These are phyloP conservation scores for Nothophytophthora sp. DNA, from an alignment of 352 stramenopile species.

Conservation along the genomic window DNA sequence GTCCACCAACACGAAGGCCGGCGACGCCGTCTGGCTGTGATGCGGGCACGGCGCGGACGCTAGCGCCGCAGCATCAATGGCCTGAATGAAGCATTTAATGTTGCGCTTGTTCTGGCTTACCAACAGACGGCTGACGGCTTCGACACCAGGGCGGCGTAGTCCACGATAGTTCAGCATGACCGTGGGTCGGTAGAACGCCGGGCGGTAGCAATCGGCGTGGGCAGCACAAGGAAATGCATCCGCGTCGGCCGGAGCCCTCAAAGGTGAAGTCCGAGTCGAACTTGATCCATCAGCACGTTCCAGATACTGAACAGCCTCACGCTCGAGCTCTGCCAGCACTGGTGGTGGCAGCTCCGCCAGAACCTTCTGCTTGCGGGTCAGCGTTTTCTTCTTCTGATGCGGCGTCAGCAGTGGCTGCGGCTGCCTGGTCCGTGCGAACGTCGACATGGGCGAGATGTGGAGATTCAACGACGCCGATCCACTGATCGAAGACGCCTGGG, in stretches of 20 bases:
- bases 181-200: slow-evolving; percentile 48
- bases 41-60: slow-evolving; percentile 13
- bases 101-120: slow-evolving; percentile 68
- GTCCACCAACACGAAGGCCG: slow-evolving; percentile 44
- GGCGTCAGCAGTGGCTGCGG: background rate
- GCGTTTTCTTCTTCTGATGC: slow-evolving; percentile 23
- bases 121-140: slow-evolving; percentile 47
- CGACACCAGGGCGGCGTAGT: slow-evolving; percentile 32
- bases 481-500: slow-evolving; percentile 9
- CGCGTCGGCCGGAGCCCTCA: slow-evolving; percentile 14
- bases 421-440: slow-evolving; percentile 11
- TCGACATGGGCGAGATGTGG: slow-evolving; percentile 32
- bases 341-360: slow-evolving; percentile 31
- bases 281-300: slow-evolving; percentile 15
- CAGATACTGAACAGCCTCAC: slow-evolving; percentile 27
- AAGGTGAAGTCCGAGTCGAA: background rate
- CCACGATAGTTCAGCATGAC: slow-evolving; percentile 50
- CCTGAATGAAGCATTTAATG: slow-evolving; percentile 60
- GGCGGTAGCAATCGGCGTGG: slow-evolving; percentile 26
- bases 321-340: slow-evolving; percentile 38
- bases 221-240: slow-evolving; percentile 36
- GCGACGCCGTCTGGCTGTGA: slow-evolving; percentile 4
- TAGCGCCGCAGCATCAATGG: slow-evolving; percentile 1
- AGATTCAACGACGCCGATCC: slow-evolving; percentile 12
- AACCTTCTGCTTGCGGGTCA: slow-evolving; percentile 43